Conservation (phyloP, 768 basidiomycete species). For the Infundibulicybe gibba region DNA sequence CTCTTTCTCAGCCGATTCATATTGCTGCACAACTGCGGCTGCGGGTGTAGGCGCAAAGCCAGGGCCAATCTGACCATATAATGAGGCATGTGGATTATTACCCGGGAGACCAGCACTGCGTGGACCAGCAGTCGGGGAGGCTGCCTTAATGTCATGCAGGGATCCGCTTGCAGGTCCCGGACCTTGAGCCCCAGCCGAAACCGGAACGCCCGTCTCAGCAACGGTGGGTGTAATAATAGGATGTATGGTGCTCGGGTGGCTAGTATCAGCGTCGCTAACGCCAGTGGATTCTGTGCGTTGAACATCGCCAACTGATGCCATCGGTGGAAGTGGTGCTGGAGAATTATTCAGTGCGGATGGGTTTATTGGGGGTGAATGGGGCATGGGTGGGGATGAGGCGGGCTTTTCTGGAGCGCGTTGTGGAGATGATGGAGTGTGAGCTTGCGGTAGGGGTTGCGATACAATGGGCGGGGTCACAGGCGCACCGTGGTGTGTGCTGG, state of each 20-base stretch:
- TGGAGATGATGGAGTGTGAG: slow-evolving; percentile 8
- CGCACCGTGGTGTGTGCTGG: slow-evolving; percentile 27
- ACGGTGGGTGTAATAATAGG: slow-evolving; percentile 54
- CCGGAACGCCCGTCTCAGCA: slow-evolving; percentile 73
- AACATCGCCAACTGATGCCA: no score
- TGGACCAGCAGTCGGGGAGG: slow-evolving; percentile 30
- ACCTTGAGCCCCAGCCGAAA: slow-evolving; percentile 54
- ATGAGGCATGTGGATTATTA: slow-evolving; percentile 18
- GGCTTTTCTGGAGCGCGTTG: slow-evolving; percentile 14
- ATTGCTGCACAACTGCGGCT: slow-evolving; percentile 20
- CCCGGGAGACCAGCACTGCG: slow-evolving; percentile 24
- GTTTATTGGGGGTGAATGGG: slow-evolving; percentile 26
- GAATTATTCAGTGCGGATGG: slow-evolving; percentile 31
- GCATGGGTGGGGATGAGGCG: slow-evolving; percentile 16
- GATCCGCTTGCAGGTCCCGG: slow-evolving; percentile 69
- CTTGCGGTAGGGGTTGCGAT: slow-evolving; percentile 11
- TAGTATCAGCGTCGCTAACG: slow-evolving; percentile 16
- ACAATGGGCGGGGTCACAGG: slow-evolving; percentile 39
- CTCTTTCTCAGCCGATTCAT: slow-evolving; percentile 61
- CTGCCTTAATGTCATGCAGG: slow-evolving; percentile 44
- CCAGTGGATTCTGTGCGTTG: slow-evolving; percentile 2
- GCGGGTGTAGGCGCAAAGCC: slow-evolving; percentile 12
- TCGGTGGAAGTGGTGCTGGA: slow-evolving; percentile 31
- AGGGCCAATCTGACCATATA: slow-evolving; percentile 18
- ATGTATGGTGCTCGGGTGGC: slow-evolving; percentile 23